Conservation (phyloP, 495 filamentous ascomycete species). For the Penicillium tannophilum region DNA sequence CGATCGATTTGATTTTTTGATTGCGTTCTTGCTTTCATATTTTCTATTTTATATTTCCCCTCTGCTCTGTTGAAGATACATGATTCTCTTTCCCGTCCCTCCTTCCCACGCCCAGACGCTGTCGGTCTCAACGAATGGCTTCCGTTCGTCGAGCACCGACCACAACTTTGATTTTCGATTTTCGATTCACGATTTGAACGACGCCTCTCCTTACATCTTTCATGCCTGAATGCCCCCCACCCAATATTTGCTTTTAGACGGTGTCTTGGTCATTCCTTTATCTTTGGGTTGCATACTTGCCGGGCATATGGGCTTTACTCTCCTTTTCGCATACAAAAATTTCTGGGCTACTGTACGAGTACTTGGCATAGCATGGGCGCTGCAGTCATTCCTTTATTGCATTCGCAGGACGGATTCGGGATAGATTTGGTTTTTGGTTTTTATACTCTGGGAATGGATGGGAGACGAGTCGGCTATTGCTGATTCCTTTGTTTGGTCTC, state of each 20-base stretch:
- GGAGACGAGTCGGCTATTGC: slow-evolving; percentile 17
- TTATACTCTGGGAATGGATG: slow-evolving; percentile 23
- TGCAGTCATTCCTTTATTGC: slow-evolving; percentile 49
- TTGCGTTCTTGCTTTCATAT: slow-evolving; percentile 17
- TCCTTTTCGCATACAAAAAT: slow-evolving; percentile 33
- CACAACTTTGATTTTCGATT: slow-evolving; percentile 1
- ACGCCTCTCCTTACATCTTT: slow-evolving; percentile 46
- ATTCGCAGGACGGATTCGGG: slow-evolving; percentile 40
- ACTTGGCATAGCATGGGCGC: slow-evolving; percentile 48
- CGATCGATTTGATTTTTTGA: slow-evolving; percentile 12
- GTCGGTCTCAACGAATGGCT: slow-evolving; percentile 1
- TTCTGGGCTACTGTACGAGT: slow-evolving; percentile 42
- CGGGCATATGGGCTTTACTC: slow-evolving; percentile 43
- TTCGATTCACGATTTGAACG: slow-evolving; percentile 32
- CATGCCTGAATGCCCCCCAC: slow-evolving; percentile 42
- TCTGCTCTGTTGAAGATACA: slow-evolving; percentile 33
- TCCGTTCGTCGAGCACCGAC: neutral
- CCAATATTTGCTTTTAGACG: slow-evolving; percentile 33
- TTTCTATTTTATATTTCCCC: slow-evolving; percentile 33
- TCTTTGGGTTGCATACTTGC: slow-evolving; percentile 33
- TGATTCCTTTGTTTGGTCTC: slow-evolving; percentile 4
- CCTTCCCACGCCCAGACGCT: slow-evolving; percentile 43
- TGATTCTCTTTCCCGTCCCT: slow-evolving; percentile 41
- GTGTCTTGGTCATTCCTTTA: slow-evolving; percentile 45
- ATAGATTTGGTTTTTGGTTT: slow-evolving; percentile 29